Evolutionary conservation across 306 rosid species (phyloP), one percentile per base, ranked within the genome.

Genomic region (Adenanthera pavonina): DNA sequence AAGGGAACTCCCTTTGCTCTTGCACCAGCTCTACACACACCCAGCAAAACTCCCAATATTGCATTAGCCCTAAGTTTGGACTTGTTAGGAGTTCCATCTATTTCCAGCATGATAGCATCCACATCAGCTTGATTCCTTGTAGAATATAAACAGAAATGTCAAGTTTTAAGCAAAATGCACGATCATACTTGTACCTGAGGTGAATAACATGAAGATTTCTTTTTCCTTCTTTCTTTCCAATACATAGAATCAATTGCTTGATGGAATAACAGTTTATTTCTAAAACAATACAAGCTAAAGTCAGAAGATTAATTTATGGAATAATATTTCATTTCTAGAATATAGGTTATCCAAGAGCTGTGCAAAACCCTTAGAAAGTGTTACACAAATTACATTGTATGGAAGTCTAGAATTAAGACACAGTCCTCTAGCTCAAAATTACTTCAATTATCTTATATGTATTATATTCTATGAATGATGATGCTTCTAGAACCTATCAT

Each of bases 51-150:
- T 87, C 99, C 99, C 85, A 95, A 80, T 74, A 95, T 92, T 71
- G 99, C 99, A 92, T 96, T 96, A 52, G 99, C 99, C 79, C 99
- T 98, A 30, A 96, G 84, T 70, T 96, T 92, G 5, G 98, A 91
- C 89, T 96, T 96, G 93, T 96, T 96, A 33, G 98, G 87, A 8
- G 99, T 96, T 61, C 98, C 99, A 75, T 96, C 99, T 49, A 96
- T 92, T 76, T 96, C 98, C 87, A 96, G 89, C 98, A 96, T 93
- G 11, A 93, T 67, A 17, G 97, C 92, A 84, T 96, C 99, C 60
- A 96, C 97, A 35, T 89, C 91, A 56, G 93, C 91, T 89, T 96
- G 99, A 71, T 93, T 89, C 88, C 99, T 95, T 54, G 76, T 74
- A 38, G 36, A 83, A 54, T 64, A 77, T 9, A 57, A 41, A 25